Base-by-base conservation (phyloP, 1,284 basidiomycete species). In the Testicularia cyperi region DNA sequence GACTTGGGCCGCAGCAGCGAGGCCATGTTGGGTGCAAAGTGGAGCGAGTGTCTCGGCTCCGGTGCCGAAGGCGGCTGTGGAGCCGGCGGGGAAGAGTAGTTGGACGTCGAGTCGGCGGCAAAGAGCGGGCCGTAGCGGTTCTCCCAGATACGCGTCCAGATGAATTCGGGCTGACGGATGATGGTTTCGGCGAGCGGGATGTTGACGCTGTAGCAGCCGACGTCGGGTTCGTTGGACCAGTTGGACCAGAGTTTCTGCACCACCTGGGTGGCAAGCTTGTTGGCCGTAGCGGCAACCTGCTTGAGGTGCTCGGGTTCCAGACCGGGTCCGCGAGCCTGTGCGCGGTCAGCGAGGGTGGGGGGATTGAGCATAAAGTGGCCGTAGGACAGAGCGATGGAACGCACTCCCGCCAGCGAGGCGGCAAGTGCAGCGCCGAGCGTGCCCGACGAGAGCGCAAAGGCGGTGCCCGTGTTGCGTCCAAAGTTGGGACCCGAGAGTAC, bases 401-500 rank as follows among this genome's bases (percentile, higher is more conserved):
- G 51, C 2, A 69, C 58, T n/a, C 61, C 65, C 4, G 65, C 42
- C 9, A 75, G 47, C 2, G 72, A 54, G 0, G 60, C 72, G 1
- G 74, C 67, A 29, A 73, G 35, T 1, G 74, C 74, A 0, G 66
- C 74, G 12, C 72, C 74, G 3, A 76, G 38, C 7, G 74, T 76
- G n/a, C 74, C 74, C 3, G 68, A 72, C 10, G 67, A 69, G 5
- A 76, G 43, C 1, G 69, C 64, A 38, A 76, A 76, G 1, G 74
- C 70, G 0, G 70, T 69, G 9, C 74, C 74, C 6, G 74, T 72
- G 26, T 76, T 76, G 3, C 74, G 44, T 13, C 74, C 74, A 47
- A 65, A 74, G 55, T 76, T 76, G 25, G 74, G 74, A 0, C 74
- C 74, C 2, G 70, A 72, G 2, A 76, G 37, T 6, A 76, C 74